phyloP scores from a whole-genome alignment of 2,329 filamentous ascomycete genomes.

The Acrocalymma vagum region DNA sequence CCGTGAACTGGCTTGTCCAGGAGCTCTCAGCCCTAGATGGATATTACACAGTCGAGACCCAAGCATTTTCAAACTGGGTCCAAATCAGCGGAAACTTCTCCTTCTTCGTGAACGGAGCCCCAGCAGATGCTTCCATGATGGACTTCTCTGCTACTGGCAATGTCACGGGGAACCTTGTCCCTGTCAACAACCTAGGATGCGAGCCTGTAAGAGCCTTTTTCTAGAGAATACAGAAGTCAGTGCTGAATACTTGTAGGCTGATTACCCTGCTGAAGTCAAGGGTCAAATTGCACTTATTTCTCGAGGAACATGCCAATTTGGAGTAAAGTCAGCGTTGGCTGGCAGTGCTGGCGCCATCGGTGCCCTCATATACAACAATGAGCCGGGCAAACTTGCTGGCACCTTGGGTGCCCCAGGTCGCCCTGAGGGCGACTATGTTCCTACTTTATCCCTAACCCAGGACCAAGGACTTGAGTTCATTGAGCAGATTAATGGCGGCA shows the following conservation, averaged over 20 bases:
- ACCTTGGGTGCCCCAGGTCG: conserved; percentile 71
- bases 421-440: conserved; percentile 64
- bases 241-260: conserved; percentile 47
- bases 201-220: conserved; percentile 24
- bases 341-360: conserved; percentile 74
- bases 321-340: conserved; percentile 73
- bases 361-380: conserved; percentile 79
- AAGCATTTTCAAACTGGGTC: conserved; percentile 33
- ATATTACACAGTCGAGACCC: conserved; percentile 48
- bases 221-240: background rate
- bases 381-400: conserved; percentile 63
- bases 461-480: conserved; percentile 66
- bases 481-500: conserved; percentile 59
- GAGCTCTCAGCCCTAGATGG: conserved; percentile 36
- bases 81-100: conserved; percentile 27
- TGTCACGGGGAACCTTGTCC: conserved; percentile 31
- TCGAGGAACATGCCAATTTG: conserved; percentile 76
- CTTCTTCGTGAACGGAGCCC: conserved; percentile 27
- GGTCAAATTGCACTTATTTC: conserved; percentile 76
- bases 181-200: conserved; percentile 42
- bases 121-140: conserved; percentile 24
- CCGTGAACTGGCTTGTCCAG: conserved; percentile 47
- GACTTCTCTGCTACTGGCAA: conserved; percentile 37
- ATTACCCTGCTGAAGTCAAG: conserved; percentile 67
- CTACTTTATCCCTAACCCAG: conserved; percentile 73